A percentile compares a stretch with the other conserved stretches of the same genome.
phyloP scores from a whole-genome alignment of 495 filamentous ascomycete species.

The Bathelium albidoporum region DNA sequence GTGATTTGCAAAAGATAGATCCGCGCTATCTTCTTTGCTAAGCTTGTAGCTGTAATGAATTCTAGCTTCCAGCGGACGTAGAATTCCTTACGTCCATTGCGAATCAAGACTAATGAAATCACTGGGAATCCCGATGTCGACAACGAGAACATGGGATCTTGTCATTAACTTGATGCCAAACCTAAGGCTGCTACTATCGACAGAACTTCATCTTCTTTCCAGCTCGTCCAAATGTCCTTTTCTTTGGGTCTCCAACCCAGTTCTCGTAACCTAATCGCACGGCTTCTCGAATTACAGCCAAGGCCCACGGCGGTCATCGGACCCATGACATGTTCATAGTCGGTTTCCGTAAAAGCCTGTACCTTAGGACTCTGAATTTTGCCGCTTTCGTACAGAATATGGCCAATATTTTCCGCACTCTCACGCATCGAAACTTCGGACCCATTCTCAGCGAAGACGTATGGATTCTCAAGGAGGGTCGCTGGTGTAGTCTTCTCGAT shows the following conservation, averaged over 20 bases:
- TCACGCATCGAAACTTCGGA: slow-evolving; percentile 21
- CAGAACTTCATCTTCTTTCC: not conserved
- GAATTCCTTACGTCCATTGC: no score
- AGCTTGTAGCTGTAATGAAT: no score
- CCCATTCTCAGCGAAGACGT: slow-evolving; percentile 23
- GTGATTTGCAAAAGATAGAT: no score
- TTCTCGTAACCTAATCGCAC: slow-evolving; percentile 21
- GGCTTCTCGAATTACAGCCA: slow-evolving; percentile 24
- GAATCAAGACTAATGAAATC: not conserved
- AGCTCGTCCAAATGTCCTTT: not conserved
- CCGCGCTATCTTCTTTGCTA: no score
- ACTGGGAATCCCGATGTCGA: not conserved
- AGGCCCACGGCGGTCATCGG: slow-evolving; percentile 12
- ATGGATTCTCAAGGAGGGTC: slow-evolving; percentile 23
- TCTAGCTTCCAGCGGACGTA: no score
- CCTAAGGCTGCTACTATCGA: not conserved
- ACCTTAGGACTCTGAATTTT: slow-evolving; percentile 17
- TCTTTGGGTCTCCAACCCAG: slow-evolving; percentile 20
- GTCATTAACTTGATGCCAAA: not conserved
- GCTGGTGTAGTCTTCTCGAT: slow-evolving; percentile 17
- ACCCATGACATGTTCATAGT: slow-evolving; percentile 27
- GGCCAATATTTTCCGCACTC: slow-evolving; percentile 21
- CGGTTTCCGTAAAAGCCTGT: slow-evolving; percentile 16
- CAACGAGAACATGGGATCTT: not conserved
- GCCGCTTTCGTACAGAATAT: slow-evolving; percentile 13